Evolutionary conservation across 345 rosid species (phyloP).

Genomic region (Brassica rapa): DNA sequence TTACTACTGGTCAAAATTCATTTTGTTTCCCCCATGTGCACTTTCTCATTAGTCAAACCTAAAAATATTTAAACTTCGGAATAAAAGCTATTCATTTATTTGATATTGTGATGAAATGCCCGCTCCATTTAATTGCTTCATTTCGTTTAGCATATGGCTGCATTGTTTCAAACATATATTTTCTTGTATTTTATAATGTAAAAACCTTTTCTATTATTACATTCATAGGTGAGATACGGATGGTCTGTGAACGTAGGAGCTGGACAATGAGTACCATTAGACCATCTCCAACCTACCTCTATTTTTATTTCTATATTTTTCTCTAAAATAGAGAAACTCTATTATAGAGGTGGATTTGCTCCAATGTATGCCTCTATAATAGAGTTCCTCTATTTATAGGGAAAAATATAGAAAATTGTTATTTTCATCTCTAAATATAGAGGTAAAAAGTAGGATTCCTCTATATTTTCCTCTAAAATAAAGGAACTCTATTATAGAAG

Average conservation of each 20-base stretch:
- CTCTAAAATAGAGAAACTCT: too few relatives aligned
- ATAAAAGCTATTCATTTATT: neutral
- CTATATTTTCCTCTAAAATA: too few relatives aligned
- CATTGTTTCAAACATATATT: neutral
- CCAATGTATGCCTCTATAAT: too few relatives aligned
- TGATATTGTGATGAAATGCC: neutral
- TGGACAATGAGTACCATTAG: neutral
- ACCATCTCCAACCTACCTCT: too few relatives aligned
- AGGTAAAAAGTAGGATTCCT: too few relatives aligned
- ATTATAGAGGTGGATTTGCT: too few relatives aligned
- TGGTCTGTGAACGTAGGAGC: conserved; percentile 3
- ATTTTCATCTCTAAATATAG: too few relatives aligned
- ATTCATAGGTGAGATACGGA: conserved; percentile 8
- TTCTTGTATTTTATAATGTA: neutral
- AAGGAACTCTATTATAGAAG: too few relatives aligned
- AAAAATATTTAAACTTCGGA: neutral
- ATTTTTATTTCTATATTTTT: too few relatives aligned
- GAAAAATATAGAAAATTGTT: too few relatives aligned
- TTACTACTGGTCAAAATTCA: conserved; percentile 24
- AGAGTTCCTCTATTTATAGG: too few relatives aligned
- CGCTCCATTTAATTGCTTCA: neutral
- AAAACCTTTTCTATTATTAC: neutral
- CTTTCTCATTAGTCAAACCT: conserved; percentile 33
- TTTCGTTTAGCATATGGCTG: neutral
- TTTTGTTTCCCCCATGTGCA: conserved; percentile 41